phyloP scores from a whole-genome alignment of 1,284 basidiomycete genomes.

The Boletus subluridellus region DNA sequence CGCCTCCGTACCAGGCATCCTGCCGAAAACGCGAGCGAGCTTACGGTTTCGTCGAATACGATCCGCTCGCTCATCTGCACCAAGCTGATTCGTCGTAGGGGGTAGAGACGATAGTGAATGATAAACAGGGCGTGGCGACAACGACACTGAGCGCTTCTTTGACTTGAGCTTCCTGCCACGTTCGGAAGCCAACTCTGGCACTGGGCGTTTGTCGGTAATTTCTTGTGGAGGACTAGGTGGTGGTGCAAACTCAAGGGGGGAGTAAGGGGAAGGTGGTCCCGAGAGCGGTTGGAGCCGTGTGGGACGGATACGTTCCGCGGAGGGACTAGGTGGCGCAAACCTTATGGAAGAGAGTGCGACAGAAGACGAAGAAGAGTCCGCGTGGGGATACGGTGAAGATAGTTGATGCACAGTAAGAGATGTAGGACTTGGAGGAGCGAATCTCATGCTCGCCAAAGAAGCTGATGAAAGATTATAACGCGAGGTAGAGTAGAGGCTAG shows the following conservation, averaged over 20 bases:
- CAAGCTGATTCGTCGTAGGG: slow-evolving; percentile 65
- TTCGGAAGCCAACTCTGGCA: slow-evolving; percentile 35
- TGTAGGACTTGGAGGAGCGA: slow-evolving; percentile 34
- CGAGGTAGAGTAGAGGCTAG: slow-evolving; percentile 18
- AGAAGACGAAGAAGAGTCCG: slow-evolving; percentile 16
- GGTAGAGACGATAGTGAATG: slow-evolving; percentile 33
- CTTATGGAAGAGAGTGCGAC: slow-evolving; percentile 26
- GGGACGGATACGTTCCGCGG: background rate
- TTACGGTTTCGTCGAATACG: slow-evolving; percentile 72
- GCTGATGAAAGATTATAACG: slow-evolving; percentile 17
- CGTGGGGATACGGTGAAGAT: slow-evolving; percentile 9
- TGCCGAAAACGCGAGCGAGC: slow-evolving; percentile 73
- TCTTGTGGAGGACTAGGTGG: slow-evolving; percentile 23
- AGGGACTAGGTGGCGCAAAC: slow-evolving; percentile 33
- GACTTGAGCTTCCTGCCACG: slow-evolving; percentile 13
- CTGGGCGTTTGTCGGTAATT: slow-evolving; percentile 35
- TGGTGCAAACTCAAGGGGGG: slow-evolving; percentile 32
- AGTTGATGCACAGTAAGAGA: background rate
- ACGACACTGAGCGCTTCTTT: slow-evolving; percentile 28
- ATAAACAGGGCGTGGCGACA: slow-evolving; percentile 24
- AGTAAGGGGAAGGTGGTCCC: slow-evolving; percentile 26
- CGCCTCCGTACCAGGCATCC: slow-evolving; percentile 47
- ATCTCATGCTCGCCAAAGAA: slow-evolving; percentile 31
- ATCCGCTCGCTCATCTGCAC: slow-evolving; percentile 64
- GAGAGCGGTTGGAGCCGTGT: slow-evolving; percentile 18